A percentile compares a stretch with the other conserved stretches of the same genome.
These are phyloP conservation scores for Rhododendron simsii DNA, from an alignment of 148 eudicot genomes.

Conservation along the genomic window DNA sequence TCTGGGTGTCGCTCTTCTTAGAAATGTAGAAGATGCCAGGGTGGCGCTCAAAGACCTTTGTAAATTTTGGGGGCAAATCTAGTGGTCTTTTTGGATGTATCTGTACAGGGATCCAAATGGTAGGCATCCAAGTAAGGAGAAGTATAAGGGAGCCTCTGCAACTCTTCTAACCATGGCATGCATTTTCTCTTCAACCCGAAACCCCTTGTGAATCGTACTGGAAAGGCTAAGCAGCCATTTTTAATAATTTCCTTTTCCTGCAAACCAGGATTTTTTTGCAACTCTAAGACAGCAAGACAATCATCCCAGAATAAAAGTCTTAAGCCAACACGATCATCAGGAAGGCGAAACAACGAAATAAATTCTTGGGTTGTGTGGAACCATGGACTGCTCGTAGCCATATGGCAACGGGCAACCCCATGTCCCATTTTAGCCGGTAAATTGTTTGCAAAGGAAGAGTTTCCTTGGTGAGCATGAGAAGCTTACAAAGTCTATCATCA, in stretches of 20 bases:
- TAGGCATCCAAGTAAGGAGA: slow-evolving; percentile 70
- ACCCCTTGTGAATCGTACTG: slow-evolving; percentile 69
- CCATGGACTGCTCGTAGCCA: slow-evolving; percentile 47
- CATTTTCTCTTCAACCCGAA: slow-evolving; percentile 81
- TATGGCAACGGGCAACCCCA: slow-evolving; percentile 83
- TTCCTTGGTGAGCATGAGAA: slow-evolving; percentile 66
- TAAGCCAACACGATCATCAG: slow-evolving; percentile 70
- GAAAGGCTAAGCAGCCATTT: slow-evolving; percentile 44
- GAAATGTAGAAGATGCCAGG: slow-evolving; percentile 88
- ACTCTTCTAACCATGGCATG: slow-evolving; percentile 78
- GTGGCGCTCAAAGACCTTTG: slow-evolving; percentile 91
- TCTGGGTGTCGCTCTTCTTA: slow-evolving; percentile 65
- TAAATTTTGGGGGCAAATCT: slow-evolving; percentile 76
- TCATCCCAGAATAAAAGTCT: slow-evolving; percentile 61
- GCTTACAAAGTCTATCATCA: slow-evolving; percentile 52
- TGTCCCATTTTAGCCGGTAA: slow-evolving; percentile 86
- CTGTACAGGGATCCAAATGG: slow-evolving; percentile 84
- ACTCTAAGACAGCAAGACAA: slow-evolving; percentile 51
- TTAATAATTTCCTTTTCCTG: slow-evolving; percentile 18
- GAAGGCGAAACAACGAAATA: slow-evolving; percentile 49
- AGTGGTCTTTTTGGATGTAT: slow-evolving; percentile 81
- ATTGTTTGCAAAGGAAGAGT: slow-evolving; percentile 73
- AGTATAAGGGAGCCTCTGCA: slow-evolving; percentile 89
- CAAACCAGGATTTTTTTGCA: slow-evolving; percentile 35
- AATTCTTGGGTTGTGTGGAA: slow-evolving; percentile 30